Evolutionary conservation across 176 grass and related monocot species (phyloP).

Genomic region (Hordeum marinum): DNA sequence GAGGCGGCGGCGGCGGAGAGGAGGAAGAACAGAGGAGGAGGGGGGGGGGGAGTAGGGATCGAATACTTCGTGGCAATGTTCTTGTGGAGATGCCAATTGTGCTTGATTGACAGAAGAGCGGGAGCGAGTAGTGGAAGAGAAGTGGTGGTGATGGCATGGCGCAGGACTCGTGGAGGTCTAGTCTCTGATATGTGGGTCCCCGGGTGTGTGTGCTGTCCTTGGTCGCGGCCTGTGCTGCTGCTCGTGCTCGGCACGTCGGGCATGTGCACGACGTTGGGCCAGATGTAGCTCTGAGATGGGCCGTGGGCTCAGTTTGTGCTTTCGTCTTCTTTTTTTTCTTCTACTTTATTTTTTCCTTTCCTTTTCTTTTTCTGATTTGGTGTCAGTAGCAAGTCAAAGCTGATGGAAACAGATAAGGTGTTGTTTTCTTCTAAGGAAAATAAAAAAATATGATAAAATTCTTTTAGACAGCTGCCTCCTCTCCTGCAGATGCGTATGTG

Average conservation of each 20-base stretch:
- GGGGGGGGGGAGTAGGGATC: background rate
- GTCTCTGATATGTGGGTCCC: background rate
- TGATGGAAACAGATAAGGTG: background rate
- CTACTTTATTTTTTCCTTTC: no score
- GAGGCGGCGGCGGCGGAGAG: background rate
- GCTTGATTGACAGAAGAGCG: background rate
- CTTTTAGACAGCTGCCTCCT: background rate
- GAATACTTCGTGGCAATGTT: background rate
- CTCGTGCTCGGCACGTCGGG: conserved; percentile 29
- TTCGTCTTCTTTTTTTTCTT: background rate
- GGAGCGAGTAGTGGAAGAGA: conserved; percentile 1
- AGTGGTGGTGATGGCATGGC: conserved; percentile 17
- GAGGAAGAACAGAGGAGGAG: background rate
- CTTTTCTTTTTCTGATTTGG: background rate
- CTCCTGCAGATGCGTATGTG: background rate
- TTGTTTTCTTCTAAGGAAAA: background rate
- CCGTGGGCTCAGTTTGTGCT: background rate
- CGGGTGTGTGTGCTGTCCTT: background rate
- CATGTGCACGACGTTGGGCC: background rate
- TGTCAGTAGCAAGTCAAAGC: background rate
- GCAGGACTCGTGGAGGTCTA: background rate
- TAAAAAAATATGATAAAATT: background rate
- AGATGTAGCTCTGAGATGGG: background rate
- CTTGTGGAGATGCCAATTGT: background rate
- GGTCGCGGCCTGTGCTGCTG: background rate